These are phyloP conservation scores for Leptosphaerulina australis DNA, from an alignment of 2,329 filamentous ascomycete species.

Conservation along the genomic window DNA sequence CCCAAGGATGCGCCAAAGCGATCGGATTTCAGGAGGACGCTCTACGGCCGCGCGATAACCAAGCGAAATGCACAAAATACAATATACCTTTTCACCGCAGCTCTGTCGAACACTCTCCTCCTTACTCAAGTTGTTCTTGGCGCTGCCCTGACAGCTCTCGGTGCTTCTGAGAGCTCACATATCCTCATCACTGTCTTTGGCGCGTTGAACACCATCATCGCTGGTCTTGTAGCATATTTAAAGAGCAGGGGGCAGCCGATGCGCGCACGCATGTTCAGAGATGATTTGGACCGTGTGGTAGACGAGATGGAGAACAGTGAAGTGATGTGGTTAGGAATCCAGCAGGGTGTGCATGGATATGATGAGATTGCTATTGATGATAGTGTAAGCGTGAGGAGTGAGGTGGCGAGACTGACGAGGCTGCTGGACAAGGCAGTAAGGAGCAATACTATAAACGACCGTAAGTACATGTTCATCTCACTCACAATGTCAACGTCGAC, in stretches of 20 bases:
- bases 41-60: slow-evolving; percentile 46
- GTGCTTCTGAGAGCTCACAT: slow-evolving; percentile 43
- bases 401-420: slow-evolving; percentile 28
- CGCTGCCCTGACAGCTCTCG: slow-evolving; percentile 49
- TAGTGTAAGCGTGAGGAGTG: slow-evolving; percentile 43
- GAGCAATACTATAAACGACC: slow-evolving; percentile 31
- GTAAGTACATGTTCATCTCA: slow-evolving; percentile 16
- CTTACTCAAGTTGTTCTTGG: slow-evolving; percentile 50
- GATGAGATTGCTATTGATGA: slow-evolving; percentile 55
- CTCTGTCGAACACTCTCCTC: slow-evolving; percentile 47
- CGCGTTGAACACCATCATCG: slow-evolving; percentile 51
- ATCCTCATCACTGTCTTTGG: slow-evolving; percentile 51
- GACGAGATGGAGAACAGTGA: slow-evolving; percentile 52
- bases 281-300: slow-evolving; percentile 50
- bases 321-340: slow-evolving; percentile 54
- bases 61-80: slow-evolving; percentile 39
- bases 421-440: slow-evolving; percentile 28
- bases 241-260: slow-evolving; percentile 51
- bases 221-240: slow-evolving; percentile 50
- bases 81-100: slow-evolving; percentile 47
- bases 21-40: slow-evolving; percentile 36
- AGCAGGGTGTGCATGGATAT: slow-evolving; percentile 52
- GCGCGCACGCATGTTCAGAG: slow-evolving; percentile 50
- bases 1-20: slow-evolving; percentile 24
- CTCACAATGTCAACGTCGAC: too few relatives aligned